Conservation (phyloP, 2,329 filamentous ascomycete species). For the Aspergillus udagawae region DNA sequence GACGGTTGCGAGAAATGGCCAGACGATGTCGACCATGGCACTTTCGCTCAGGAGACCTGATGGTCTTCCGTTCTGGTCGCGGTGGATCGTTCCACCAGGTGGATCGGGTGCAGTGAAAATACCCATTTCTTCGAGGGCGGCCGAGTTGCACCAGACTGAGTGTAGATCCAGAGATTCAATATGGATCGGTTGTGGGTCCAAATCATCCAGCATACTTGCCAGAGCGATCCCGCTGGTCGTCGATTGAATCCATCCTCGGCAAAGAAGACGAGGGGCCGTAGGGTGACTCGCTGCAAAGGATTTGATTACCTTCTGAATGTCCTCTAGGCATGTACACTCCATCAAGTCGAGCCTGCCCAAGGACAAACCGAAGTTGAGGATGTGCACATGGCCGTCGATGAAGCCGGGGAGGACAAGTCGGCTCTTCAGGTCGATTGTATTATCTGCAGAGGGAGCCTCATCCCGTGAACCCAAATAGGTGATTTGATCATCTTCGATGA, state of each 20-base stretch:
- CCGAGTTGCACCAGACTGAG: conserved; percentile 49
- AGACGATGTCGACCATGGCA: conserved; percentile 43
- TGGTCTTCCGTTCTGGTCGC: conserved; percentile 41
- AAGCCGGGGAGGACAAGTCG: conserved; percentile 45
- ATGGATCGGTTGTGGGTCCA: conserved; percentile 47
- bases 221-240: conserved; percentile 43
- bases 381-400: conserved; percentile 50
- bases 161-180: conserved; percentile 50
- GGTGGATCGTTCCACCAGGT: conserved; percentile 45
- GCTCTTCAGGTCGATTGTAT: conserved; percentile 32
- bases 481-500: conserved; percentile 41
- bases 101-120: conserved; percentile 40
- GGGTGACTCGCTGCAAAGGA: conserved; percentile 40
- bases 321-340: conserved; percentile 38
- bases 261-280: conserved; percentile 40
- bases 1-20: conserved; percentile 44
- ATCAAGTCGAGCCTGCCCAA: conserved; percentile 44
- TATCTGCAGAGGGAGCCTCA: conserved; percentile 17
- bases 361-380: conserved; percentile 48
- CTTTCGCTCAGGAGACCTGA: conserved; percentile 47
- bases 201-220: conserved; percentile 46
- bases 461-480: conserved; percentile 36
- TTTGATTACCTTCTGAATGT: conserved; percentile 43
- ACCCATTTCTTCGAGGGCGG: conserved; percentile 45
- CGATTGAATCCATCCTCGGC: conserved; percentile 49